Base-by-base conservation (phyloP, 176 grass and related monocot species). In the Oryza coarctata region DNA sequence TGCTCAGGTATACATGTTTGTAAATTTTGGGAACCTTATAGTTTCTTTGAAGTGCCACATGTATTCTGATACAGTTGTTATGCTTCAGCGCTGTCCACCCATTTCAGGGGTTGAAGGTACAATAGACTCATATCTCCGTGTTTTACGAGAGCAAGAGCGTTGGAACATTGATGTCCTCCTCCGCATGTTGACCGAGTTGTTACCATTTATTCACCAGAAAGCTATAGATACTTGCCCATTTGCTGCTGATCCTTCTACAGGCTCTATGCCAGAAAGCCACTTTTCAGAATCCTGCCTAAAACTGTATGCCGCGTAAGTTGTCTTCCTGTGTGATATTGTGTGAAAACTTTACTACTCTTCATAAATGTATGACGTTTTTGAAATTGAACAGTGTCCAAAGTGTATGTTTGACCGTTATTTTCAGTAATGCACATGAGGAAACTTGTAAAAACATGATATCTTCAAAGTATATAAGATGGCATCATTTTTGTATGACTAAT, bases 111-210 rank as follows among this genome's bases (percentile, higher is more conserved):
- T 95, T 82, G 92, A 91, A 87, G 87, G 95, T 88, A 91, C 95
- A 86, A 77, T 91, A 75, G 95, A 98, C 41, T 98, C 90, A 81
- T 83, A 98, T 84, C 81, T 98, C 63, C 90, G 85, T 60, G 90
- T 89, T 85, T 79, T 98, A 57, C 90, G 95, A 61, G 92, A 98
- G 84, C 87, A 90, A 82, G 92, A 93, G 77, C 87, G 90, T 78
- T 98, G 95, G 95, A 95, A 93, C 79, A 95, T 98, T 83, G 90
- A 90, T 63, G 95, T 91, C 38, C 86, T 98, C 20, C 89, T 98
- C 63, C 88, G 95, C 36, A 90, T 95, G 92, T 84, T 95, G 88
- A 90, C 84, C 74, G 82, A 91, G 55, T 83, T 95, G 83, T 80
- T 98, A 39, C 95, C 92, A 33, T 98, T 94, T 91, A 79, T 93